Conservation (phyloP, 2,329 filamentous ascomycete genomes). For the Metarhizium guizhouense region DNA sequence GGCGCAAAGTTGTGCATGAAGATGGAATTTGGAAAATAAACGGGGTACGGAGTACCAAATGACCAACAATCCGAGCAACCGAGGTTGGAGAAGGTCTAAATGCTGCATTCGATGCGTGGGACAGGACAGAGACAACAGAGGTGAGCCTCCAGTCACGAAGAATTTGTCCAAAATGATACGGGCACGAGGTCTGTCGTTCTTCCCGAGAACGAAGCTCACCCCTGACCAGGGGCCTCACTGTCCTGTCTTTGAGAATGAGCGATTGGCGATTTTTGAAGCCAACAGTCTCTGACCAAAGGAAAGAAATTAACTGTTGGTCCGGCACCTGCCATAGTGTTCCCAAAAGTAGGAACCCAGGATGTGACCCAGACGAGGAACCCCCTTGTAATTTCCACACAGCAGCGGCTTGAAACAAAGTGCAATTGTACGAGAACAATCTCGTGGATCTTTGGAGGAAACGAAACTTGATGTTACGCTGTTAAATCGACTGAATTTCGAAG, state of each 20-base stretch:
- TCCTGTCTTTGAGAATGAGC: background rate
- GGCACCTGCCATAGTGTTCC: background rate
- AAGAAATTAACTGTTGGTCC: background rate
- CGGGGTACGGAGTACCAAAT: too few species aligned
- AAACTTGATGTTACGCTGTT: too few species aligned
- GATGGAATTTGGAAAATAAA: background rate
- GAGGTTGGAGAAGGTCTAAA: too few species aligned
- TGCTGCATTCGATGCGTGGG: too few species aligned
- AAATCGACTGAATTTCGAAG: background rate
- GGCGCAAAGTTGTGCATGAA: background rate
- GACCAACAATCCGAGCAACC: background rate
- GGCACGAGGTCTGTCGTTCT: background rate
- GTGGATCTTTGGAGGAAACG: background rate
- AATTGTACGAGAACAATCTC: background rate
- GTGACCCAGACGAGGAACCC: background rate
- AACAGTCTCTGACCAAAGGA: background rate
- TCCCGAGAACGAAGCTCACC: background rate
- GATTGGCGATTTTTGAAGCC: background rate
- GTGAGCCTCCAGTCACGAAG: too few species aligned
- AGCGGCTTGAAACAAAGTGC: background rate
- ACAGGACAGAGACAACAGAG: too few species aligned
- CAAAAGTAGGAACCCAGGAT: background rate
- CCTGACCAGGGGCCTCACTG: background rate
- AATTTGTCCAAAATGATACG: background rate
- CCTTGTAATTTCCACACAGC: background rate